A percentile compares a stretch with the other conserved stretches of the same genome.
Conservation (phyloP, 331 rosid species). For the Stylosanthes scabra region DNA sequence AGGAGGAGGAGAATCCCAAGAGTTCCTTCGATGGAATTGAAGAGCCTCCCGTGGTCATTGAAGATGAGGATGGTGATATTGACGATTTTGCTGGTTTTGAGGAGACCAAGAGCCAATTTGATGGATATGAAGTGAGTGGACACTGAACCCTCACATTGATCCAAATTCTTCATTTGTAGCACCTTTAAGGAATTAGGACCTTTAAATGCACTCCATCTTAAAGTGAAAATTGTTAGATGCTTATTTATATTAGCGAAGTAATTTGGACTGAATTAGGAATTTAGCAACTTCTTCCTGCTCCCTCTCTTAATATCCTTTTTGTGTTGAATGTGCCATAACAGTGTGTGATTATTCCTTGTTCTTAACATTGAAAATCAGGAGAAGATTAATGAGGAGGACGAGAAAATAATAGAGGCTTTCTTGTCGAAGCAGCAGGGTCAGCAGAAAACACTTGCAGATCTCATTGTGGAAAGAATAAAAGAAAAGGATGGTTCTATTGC, state of each 20-base stretch:
- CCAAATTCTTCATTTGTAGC: neutral
- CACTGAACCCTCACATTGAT: neutral
- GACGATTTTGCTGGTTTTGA: conserved; percentile 66
- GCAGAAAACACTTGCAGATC: conserved; percentile 69
- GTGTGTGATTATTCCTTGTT: conserved; percentile 13
- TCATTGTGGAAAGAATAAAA: conserved; percentile 72
- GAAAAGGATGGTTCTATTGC: conserved; percentile 56
- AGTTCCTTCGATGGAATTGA: conserved; percentile 44
- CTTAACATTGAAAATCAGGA: conserved; percentile 46
- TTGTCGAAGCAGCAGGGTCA: conserved; percentile 48
- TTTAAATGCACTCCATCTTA: neutral
- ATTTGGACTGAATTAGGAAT: no score
- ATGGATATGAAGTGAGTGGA: conserved; percentile 36
- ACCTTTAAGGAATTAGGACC: no score
- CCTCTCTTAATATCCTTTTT: no score
- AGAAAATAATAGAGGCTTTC: conserved; percentile 65
- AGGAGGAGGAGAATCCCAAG: conserved; percentile 31
- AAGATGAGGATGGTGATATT: conserved; percentile 45
- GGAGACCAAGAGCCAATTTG: conserved; percentile 55
- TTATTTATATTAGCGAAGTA: neutral
- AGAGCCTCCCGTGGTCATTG: conserved; percentile 34
- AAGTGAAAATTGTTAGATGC: conserved; percentile 2
- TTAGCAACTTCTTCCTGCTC: no score
- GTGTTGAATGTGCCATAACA: no score
- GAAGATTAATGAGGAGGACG: conserved; percentile 72